Evolutionary conservation across 768 basidiomycete genomes (phyloP).

Genomic region (Hygrocybe coccinea): DNA sequence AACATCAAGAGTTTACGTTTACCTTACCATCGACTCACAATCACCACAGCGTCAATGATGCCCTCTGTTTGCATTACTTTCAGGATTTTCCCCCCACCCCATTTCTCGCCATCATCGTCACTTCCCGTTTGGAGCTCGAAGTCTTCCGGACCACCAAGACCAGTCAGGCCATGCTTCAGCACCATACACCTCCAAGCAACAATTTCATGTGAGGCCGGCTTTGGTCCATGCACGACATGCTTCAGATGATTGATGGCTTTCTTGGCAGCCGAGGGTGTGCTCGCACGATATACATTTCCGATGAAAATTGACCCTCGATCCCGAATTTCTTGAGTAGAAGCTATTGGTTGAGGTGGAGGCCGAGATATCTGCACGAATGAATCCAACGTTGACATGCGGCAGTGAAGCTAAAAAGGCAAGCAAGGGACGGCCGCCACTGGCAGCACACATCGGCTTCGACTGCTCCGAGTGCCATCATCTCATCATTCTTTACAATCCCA

Average conservation of each 20-base stretch:
- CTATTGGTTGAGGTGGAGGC: slow-evolving; percentile 43
- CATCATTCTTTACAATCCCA: no score
- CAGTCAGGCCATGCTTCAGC: slow-evolving; percentile 57
- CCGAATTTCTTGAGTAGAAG: slow-evolving; percentile 67
- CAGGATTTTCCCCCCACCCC: slow-evolving; percentile 59
- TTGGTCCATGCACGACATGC: slow-evolving; percentile 51
- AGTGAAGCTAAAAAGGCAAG: not conserved
- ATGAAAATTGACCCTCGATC: slow-evolving; percentile 73
- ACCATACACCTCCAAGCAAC: slow-evolving; percentile 77
- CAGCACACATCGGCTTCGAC: no score
- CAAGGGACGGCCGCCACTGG: no score
- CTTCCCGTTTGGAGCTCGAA: slow-evolving; percentile 61
- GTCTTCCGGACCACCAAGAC: slow-evolving; percentile 68
- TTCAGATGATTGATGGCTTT: slow-evolving; percentile 48
- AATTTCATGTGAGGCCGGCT: slow-evolving; percentile 67
- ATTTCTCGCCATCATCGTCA: slow-evolving; percentile 76
- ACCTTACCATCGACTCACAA: slow-evolving; percentile 71
- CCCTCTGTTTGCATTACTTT: slow-evolving; percentile 66
- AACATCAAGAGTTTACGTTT: not conserved
- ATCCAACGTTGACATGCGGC: slow-evolving; percentile 35
- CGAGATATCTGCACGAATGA: slow-evolving; percentile 45
- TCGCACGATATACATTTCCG: slow-evolving; percentile 55
- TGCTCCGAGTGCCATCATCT: no score
- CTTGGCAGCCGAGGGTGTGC: slow-evolving; percentile 47
- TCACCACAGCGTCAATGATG: slow-evolving; percentile 71